Evolutionary conservation across 352 stramenopile genomes (phyloP).

Genomic region (Phytophthora cryptogea): DNA sequence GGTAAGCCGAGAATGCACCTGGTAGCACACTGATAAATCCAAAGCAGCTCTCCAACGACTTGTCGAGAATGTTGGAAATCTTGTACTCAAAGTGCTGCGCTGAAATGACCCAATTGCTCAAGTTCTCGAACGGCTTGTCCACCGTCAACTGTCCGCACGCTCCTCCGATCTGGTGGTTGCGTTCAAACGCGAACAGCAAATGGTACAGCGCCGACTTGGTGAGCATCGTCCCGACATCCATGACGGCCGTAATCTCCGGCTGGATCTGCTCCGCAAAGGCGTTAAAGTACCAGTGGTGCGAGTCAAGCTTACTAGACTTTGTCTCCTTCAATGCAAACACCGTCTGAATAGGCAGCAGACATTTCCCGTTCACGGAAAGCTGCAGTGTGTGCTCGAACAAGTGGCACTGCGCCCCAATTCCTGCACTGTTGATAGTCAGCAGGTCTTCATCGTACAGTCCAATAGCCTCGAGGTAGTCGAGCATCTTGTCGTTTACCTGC

Average conservation of each 20-base stretch:
- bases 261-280: slow-evolving; percentile 84
- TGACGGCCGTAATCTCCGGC: slow-evolving; percentile 80
- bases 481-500: slow-evolving; percentile 75
- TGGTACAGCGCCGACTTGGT: slow-evolving; percentile 81
- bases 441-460: slow-evolving; percentile 87
- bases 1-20: slow-evolving; percentile 84
- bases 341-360: slow-evolving; percentile 73
- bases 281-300: slow-evolving; percentile 88
- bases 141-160: slow-evolving; percentile 83
- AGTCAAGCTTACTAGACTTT: slow-evolving; percentile 84
- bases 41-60: slow-evolving; percentile 86
- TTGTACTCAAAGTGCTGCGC: slow-evolving; percentile 92
- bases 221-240: slow-evolving; percentile 87
- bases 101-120: slow-evolving; percentile 89
- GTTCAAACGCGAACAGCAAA: slow-evolving; percentile 78
- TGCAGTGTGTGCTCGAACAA: slow-evolving; percentile 88
- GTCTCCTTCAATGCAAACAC: slow-evolving; percentile 84
- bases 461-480: slow-evolving; percentile 76
- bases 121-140: slow-evolving; percentile 79
- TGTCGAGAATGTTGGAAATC: slow-evolving; percentile 89
- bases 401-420: slow-evolving; percentile 81
- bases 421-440: slow-evolving; percentile 84
- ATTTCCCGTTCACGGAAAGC: slow-evolving; percentile 69
- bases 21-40: slow-evolving; percentile 88
- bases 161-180: slow-evolving; percentile 79